Percentiles rank a stretch among this genome's conserved stretches.
phyloP scores from a whole-genome alignment of 78 protist species.

The Guillardia theta region DNA sequence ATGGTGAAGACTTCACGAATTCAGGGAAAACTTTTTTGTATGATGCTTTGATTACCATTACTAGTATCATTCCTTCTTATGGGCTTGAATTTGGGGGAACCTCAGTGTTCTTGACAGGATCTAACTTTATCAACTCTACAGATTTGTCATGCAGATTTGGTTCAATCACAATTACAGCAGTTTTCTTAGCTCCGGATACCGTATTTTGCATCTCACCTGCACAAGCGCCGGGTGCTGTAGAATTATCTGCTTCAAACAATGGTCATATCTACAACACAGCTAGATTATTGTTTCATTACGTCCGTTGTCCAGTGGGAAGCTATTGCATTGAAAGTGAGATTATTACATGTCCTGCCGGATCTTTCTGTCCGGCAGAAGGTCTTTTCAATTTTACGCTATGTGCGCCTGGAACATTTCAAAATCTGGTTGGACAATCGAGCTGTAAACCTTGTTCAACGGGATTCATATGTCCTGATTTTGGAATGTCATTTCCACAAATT shows the following conservation, averaged over 20 bases:
- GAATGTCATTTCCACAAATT: neutral
- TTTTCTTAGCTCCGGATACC: neutral
- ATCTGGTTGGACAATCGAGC: neutral
- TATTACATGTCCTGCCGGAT: neutral
- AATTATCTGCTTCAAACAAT: neutral
- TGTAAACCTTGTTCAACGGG: neutral
- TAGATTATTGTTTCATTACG: neutral
- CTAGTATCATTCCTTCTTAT: neutral
- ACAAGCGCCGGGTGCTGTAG: neutral
- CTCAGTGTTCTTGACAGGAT: neutral
- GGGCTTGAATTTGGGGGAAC: neutral
- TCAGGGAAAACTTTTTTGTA: neutral
- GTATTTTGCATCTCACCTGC: neutral
- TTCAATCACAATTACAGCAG: neutral
- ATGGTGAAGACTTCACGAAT: neutral
- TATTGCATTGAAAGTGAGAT: neutral
- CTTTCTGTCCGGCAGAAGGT: neutral
- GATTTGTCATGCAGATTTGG: neutral
- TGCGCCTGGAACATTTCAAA: neutral
- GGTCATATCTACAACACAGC: neutral
- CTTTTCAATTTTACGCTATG: neutral
- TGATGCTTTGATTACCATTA: neutral
- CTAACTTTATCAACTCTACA: conserved; percentile 2
- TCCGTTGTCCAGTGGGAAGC: neutral
- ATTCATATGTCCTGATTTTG: neutral